Evolutionary conservation across 75 land plant genomes (phyloP).

Genomic region (Cupressus sempervirens): DNA sequence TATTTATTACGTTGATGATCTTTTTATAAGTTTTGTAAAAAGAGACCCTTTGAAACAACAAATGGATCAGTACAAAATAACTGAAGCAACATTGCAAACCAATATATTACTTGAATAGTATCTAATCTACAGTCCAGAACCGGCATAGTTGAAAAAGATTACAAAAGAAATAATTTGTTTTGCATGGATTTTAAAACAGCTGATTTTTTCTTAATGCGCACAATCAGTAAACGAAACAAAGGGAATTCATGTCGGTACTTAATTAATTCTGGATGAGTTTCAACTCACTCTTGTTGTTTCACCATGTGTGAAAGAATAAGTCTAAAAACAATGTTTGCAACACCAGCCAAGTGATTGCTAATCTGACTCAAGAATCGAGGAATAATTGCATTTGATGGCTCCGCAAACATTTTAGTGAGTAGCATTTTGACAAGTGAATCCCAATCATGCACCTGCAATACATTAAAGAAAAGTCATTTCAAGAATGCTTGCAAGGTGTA

Average conservation of each 20-base stretch:
- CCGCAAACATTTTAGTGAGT: constrained; percentile 69
- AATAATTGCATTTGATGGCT: constrained; percentile 74
- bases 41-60: background rate
- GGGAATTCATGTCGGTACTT: background rate
- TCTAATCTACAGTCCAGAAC: background rate
- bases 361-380: constrained; percentile 66
- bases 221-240: background rate
- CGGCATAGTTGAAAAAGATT: background rate
- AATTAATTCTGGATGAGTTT: background rate
- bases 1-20: background rate
- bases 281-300: constrained; percentile 50
- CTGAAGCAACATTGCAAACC: background rate
- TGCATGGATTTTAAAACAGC: background rate
- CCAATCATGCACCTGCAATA: constrained; percentile 67
- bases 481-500: background rate
- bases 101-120: background rate
- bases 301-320: constrained; percentile 33
- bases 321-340: constrained; percentile 37
- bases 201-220: background rate
- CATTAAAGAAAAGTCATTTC: background rate
- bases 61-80: background rate
- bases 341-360: constrained; percentile 49
- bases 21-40: background rate
- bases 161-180: background rate
- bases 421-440: constrained; percentile 34